Base-by-base conservation (phyloP, 306 rosid genomes). In the Sicyos baderoa region DNA sequence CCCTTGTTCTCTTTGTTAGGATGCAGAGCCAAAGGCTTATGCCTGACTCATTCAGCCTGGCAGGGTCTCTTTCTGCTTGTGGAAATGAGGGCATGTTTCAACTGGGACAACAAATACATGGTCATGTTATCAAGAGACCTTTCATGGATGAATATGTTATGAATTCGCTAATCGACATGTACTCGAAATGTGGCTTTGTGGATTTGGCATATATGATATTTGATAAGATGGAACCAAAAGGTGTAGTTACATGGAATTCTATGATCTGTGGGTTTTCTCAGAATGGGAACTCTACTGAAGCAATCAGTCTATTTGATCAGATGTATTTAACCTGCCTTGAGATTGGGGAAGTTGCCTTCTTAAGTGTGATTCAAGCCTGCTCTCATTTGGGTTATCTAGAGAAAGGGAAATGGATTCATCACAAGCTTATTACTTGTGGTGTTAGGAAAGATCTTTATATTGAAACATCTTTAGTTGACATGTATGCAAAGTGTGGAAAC, bases 361-460 rank as follows among this genome's bases (percentile, higher is more conserved):
- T 87, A 72, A 80, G 91, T 76, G 89, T 83, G 69, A 83, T 92
- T 74, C 96, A 92, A 89, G 96, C 98, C 75, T 87, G 93, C 80
- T 84, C 95, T 55, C 82, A 79, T 82, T 76, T 85, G 78, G 96
- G 98, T 74, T 79, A 82, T 79, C 79, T 86, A 14, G 87, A 86
- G 61, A 87, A 85, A 80, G 98, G 98, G 68, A 92, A 87, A 84
- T 89, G 91, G 96, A 79, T 89, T 81, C 98, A 87, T 86, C 90
- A 89, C 74, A 87, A 87, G 79, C 74, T 87, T 74, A 71, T 89
- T 67, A 80, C 79, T 35, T 81, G 59, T 21, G 95, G 93, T 21
- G 1, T 82, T 52, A 67, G 71, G 44, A 77, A 79, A 57, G 83
- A 87, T 80, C 78, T 79, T 22, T 92, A 82, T 72, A 71, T 87